Base-by-base conservation (phyloP, 2,329 filamentous ascomycete species). In the Venturiaceae sp. region DNA sequence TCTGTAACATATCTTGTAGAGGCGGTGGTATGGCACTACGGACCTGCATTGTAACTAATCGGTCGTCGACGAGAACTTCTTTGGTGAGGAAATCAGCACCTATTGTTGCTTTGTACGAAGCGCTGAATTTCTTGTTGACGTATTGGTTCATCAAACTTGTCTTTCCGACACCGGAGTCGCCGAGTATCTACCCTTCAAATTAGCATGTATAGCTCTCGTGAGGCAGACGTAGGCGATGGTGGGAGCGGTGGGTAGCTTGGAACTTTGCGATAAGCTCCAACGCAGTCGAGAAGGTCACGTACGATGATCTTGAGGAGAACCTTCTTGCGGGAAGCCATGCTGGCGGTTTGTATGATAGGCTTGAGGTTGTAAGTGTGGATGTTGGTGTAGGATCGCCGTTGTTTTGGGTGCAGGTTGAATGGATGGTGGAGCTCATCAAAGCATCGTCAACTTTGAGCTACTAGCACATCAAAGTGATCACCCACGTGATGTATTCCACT, bases 91-190 rank as follows among this genome's bases (percentile, higher is more conserved):
- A 99, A 75, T 99, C 94, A 72, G 94, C 94, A 65, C 94, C 94
- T 72, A 99, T 99, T 50, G 94, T 99, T 61, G 94, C 94, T 79
- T 99, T 99, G 85, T 99, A 99, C 79, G 92, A 96, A 66, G 92
- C 92, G 73, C 92, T 96, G 80, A 99, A 99, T 75, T 99, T 97
- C 80, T 99, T 99, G 82, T 99, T 99, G 83, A 99, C 92, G 89
- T 97, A 99, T 97, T 99, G 94, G 79, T 99, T 99, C 94, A 99
- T 99, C 83, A 99, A 85, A 76, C 91, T 96, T 62, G 94, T 99
- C 83, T 99, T 99, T 74, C 94, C 94, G 63, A 99, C 94, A 77
- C 94, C 94, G 75, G 92, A 97, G 75, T 99, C 94, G 68, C 94
- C 94, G 67, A 99, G 86, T 77, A 99, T 97, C 92, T 97, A 59